phyloP scores from a whole-genome alignment of 345 rosid genomes.

The Euclidium syriacum region DNA sequence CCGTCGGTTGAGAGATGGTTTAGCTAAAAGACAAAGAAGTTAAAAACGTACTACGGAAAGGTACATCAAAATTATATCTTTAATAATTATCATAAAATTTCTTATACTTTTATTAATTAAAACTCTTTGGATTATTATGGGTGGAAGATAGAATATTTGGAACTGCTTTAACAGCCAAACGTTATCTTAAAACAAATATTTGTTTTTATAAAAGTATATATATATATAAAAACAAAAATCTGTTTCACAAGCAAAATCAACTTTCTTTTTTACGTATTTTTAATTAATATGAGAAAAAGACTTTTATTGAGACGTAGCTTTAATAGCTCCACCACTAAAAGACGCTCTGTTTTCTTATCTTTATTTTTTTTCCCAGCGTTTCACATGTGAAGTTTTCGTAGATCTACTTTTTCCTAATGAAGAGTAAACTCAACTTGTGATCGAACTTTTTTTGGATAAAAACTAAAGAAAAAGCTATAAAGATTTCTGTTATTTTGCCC shows the following conservation, averaged over 20 bases:
- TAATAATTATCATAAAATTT: not conserved
- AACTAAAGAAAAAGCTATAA: constrained; percentile 7
- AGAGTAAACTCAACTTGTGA: not conserved
- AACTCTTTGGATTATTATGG: constrained; percentile 1
- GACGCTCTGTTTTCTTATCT: not conserved
- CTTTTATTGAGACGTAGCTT: constrained; percentile 13
- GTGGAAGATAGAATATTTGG: constrained; percentile 7
- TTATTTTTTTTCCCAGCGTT: not conserved
- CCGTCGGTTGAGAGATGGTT: not conserved
- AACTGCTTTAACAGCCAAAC: constrained; percentile 10
- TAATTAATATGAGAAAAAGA: constrained; percentile 11
- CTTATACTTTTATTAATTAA: not conserved
- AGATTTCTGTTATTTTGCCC: not conserved
- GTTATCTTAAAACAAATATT: not conserved
- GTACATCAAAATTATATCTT: constrained; percentile 21
- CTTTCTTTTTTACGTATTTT: not conserved
- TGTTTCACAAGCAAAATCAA: constrained; percentile 17
- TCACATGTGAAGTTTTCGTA: constrained; percentile 18
- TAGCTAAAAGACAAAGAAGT: constrained; percentile 18
- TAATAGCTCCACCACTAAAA: constrained; percentile 23
- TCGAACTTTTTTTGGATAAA: not conserved
- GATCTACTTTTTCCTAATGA: constrained; percentile 26
- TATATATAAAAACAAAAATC: not conserved
- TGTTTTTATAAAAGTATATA: too few relatives aligned
- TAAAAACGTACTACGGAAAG: constrained; percentile 33